Base-by-base conservation (phyloP, 2,329 filamentous ascomycete genomes). In the Exophiala aquamarina region DNA sequence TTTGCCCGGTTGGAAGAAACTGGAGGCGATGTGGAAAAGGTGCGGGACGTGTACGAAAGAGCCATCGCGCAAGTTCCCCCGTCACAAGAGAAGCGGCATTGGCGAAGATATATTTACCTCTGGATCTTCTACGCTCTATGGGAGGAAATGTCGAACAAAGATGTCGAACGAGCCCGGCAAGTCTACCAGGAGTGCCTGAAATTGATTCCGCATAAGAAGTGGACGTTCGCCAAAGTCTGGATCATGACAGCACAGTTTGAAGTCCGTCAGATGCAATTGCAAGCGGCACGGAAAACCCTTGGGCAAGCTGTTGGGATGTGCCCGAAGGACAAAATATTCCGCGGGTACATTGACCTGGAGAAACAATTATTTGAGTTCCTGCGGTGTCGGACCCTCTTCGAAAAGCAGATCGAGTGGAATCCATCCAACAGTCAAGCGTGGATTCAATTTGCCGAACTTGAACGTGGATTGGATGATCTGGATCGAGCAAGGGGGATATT, bases 171-270 rank as follows among this genome's bases (percentile, higher is more conserved):
- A 35, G 88, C 92, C 15, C 81, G 87, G 14, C 89, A 96, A 64
- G 89, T 98, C 52, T 98, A 97, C 72, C 83, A 85, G 58, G 88
- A 93, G 57, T 95, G 89, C 60, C 70, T 97, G 37, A 85, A 86
- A 52, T 72, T 97, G 36, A 85, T 98, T 58, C 93, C 93, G 0
- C 93, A 98, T 73, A 94, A 94, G 66, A 89, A 89, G 62, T 98
- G 97, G 70, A 97, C 93, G 0, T 98, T 97, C 66, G 89, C 90
- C 65, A 98, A 98, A 68, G 75, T 97, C 40, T 98, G 93, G 93
- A 75, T 97, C 35, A 77, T 94, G 70, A 94, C 92, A 61, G 90
- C 92, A 1, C 87, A 95, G 51, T 96, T 97, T 58, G 91, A 97
- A 64, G 78, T 97, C 28, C 86, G 93, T 10, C 91, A 96, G 61